A percentile compares a stretch with the other conserved stretches of the same genome.
phyloP scores from a whole-genome alignment of 2,329 filamentous ascomycete species.

The Myriosclerotinia duriaeana region DNA sequence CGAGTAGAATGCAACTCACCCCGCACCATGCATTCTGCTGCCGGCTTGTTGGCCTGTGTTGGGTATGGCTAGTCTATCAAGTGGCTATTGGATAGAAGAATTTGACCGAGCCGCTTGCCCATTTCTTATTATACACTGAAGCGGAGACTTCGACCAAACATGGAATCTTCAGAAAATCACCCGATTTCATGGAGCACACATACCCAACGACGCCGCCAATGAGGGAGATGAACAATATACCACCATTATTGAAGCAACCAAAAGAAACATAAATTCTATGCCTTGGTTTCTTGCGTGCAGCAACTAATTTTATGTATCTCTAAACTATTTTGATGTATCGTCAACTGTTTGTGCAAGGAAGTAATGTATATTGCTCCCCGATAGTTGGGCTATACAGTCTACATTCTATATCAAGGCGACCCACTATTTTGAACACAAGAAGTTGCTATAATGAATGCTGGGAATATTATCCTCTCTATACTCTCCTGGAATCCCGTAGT shows the following conservation, averaged over 20 bases:
- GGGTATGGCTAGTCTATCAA: no score
- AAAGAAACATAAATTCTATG: background rate
- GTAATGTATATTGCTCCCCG: background rate
- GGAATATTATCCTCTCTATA: background rate
- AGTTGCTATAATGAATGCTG: background rate
- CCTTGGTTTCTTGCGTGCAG: background rate
- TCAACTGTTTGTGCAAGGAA: background rate
- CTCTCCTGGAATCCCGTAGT: background rate
- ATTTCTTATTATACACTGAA: background rate
- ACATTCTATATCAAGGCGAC: background rate
- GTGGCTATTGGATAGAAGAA: no score
- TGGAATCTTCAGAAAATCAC: background rate
- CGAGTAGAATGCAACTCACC: background rate
- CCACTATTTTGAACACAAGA: background rate
- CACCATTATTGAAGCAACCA: background rate
- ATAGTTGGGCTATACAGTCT: background rate
- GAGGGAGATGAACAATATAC: constrained; percentile 4
- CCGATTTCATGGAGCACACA: background rate
- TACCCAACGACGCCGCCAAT: background rate
- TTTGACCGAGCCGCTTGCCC: no score
- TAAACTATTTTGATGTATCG: background rate
- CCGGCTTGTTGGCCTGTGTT: no score
- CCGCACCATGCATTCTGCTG: no score
- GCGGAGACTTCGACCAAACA: background rate
- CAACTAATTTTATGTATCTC: background rate